Base-by-base conservation (phyloP, 2,329 filamentous ascomycete genomes). In the Apiospora marii region DNA sequence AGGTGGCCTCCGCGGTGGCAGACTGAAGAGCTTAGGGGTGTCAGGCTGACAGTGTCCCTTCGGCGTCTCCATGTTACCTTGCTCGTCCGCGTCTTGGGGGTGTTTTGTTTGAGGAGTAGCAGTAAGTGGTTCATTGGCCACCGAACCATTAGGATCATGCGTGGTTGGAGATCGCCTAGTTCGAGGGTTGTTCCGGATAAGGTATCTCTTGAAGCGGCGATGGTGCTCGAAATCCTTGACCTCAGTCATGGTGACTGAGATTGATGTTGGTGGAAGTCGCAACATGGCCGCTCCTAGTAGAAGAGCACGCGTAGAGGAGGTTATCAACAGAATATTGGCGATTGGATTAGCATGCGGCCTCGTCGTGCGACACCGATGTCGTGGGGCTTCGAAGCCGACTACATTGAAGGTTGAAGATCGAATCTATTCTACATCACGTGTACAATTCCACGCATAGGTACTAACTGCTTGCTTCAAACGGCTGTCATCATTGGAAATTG, bases 231-330 rank as follows among this genome's bases (percentile, higher is more conserved):
- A 80, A 19, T 83, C 82, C 72, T 83, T 81, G 69, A 86, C 82
- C 74, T 87, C 85, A 16, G 81, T 77, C 74, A 83, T 80, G 67
- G 83, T 81, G 72, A 87, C 71, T 43, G 79, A 79, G 68, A 86
- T 80, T 4, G 79, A 77, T 1, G 85, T 85, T 24, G 83, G 82
- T 37, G 75, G 74, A 71, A 84, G 79, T 69, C 84, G 84, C 37
- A 87, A 74, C 85, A 87, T 87, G 13, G 70, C 78, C 8, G 6
- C 22, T 34, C 8, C 30, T 41, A 41, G 34, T 41, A 41, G 2
- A 10, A 13, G 58, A 37, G 10, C 73, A 44, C 24, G n/a, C 16
- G 8, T 67, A 19, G 44, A 16, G 7, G n/a, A 61, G 30, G 19
- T 58, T 51, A 12, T n/a, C 24, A 27, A n/a, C 10, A 64, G 19